Base-by-base conservation (phyloP, 1,284 basidiomycete species). In the Apiotrichum veenhuisii region DNA sequence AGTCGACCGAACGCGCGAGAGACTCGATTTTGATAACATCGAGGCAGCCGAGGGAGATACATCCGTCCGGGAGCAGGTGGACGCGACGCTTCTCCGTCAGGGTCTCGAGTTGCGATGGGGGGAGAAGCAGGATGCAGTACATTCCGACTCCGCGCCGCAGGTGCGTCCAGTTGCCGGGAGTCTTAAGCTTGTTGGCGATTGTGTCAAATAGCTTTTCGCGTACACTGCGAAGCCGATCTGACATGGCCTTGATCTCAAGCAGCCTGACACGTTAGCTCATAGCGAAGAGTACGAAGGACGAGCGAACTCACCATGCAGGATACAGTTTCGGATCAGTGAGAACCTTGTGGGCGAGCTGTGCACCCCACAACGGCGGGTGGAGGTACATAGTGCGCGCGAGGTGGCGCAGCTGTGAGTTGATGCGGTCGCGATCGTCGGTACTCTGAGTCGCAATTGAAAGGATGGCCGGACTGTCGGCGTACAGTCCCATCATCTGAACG, bases 111-210 rank as follows among this genome's bases (percentile, higher is more conserved):
- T 73, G 69, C n/a, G 59, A 25, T 10, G 69, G 64, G 8, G 66
- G 64, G 1, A 76, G 58, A 3, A 76, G 63, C 1, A 72, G 65
- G 17, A 71, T 69, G 54, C 71, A 71, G 59, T 72, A 75, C 72
- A 77, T 72, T 20, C 76, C 76, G 12, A 61, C 59, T 7, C 70
- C 66, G 26, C 84, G 83, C 66, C 87, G 80, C 68, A 97, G 90
- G 76, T 98, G 93, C 22, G 86, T 83, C 95, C 95, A 98, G 63
- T 82, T 84, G 0, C 91, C 91, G 0, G 95, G 94, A 49, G 95
- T 98, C 79, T 91, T 84, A 70, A 91, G 79, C 77, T 90, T 75
- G 58, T 71, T 83, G 23, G 86, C 89, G 72, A 98, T 76, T 64
- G 91, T 74, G 55, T 84, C 81, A 78, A 84, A 83, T 63, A 98